Evolutionary conservation across 176 grass and related monocot species (phyloP).

Genomic region (Poa annua): DNA sequence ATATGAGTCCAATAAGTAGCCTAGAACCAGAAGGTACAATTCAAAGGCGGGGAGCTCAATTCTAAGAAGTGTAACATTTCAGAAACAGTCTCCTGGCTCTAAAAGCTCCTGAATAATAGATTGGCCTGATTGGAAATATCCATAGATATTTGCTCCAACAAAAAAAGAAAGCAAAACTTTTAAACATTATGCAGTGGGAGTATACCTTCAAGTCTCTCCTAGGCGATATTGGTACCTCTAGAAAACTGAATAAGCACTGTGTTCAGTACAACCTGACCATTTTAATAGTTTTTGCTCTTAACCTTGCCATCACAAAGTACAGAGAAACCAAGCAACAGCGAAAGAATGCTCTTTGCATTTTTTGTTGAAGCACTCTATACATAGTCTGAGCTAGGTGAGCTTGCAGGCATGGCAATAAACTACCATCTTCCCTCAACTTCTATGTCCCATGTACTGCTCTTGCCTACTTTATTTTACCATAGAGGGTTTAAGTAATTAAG

Average conservation of each 20-base stretch:
- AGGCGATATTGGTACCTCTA: background rate
- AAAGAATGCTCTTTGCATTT: background rate
- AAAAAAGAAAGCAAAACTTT: background rate
- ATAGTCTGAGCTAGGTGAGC: background rate
- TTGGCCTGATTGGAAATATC: background rate
- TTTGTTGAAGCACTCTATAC: background rate
- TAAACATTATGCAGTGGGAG: background rate
- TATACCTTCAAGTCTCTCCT: background rate
- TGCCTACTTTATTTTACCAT: background rate
- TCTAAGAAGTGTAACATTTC: background rate
- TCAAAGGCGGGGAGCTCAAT: background rate
- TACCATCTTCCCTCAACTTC: background rate
- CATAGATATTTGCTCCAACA: background rate
- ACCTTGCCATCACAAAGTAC: background rate
- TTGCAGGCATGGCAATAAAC: background rate
- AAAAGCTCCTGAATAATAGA: background rate
- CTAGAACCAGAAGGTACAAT: background rate
- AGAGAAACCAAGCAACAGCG: background rate
- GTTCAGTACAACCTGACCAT: background rate
- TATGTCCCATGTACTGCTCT: background rate
- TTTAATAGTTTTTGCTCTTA: background rate
- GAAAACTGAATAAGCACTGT: background rate
- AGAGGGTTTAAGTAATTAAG: background rate
- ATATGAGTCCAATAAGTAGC: slow-evolving; percentile 10
- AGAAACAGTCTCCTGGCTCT: background rate